phyloP scores from a whole-genome alignment of 2,329 filamentous ascomycete species.

The Pyrenophora tritici-repentis region DNA sequence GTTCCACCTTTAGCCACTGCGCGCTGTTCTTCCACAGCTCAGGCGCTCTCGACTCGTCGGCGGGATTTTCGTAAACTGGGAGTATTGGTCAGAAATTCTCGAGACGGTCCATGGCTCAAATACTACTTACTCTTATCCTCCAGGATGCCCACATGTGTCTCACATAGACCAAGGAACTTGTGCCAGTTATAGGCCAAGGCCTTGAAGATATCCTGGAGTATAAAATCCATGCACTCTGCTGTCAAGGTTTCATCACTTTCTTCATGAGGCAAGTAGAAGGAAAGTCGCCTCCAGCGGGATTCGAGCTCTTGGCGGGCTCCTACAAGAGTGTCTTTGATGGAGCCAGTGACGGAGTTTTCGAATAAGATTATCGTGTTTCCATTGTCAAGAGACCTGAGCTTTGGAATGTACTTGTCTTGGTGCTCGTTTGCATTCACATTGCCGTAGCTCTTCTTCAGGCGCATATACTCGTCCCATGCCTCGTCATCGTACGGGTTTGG shows the following conservation, averaged over 20 bases:
- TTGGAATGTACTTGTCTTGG: constrained; percentile 48
- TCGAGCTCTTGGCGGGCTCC: constrained; percentile 57
- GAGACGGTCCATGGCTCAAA: background rate
- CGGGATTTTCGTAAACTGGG: constrained; percentile 57
- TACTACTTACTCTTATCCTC: constrained; percentile 33
- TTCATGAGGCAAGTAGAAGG: constrained; percentile 56
- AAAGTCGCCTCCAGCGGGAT: constrained; percentile 58
- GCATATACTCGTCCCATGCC: constrained; percentile 41
- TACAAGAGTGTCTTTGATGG: constrained; percentile 57
- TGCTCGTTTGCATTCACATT: constrained; percentile 35
- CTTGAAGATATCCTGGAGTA: constrained; percentile 57
- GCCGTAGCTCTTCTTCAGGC: constrained; percentile 37
- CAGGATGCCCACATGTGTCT: constrained; percentile 57
- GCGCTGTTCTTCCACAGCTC: constrained; percentile 59
- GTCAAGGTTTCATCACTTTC: constrained; percentile 51
- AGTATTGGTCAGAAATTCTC: background rate
- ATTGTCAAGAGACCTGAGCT: constrained; percentile 54
- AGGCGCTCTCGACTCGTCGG: constrained; percentile 58
- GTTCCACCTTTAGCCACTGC: constrained; percentile 59
- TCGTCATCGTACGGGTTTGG: constrained; percentile 53
- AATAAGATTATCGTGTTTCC: constrained; percentile 58
- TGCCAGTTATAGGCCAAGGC: constrained; percentile 54
- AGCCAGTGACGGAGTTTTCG: constrained; percentile 55
- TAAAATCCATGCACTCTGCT: constrained; percentile 57
- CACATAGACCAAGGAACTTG: constrained; percentile 51